Evolutionary conservation across 179 eudicot genomes (phyloP).

Genomic region (Gypsophila paniculata): DNA sequence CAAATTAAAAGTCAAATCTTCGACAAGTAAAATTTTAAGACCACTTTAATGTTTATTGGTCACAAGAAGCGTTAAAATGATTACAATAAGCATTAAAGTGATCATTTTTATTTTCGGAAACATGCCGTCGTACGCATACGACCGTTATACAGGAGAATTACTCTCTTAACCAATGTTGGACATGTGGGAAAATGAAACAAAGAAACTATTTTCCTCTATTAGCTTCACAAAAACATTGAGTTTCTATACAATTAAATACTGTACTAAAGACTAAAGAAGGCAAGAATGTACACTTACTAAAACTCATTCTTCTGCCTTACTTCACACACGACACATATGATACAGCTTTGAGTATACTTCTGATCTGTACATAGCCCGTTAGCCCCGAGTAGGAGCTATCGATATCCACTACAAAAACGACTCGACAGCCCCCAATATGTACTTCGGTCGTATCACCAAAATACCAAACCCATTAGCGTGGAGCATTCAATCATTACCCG

Average conservation of each 20-base stretch:
- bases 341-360: constrained; percentile 24
- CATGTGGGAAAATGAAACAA: too few species aligned
- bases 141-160: too few species aligned
- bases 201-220: constrained; percentile 3
- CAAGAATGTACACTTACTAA: constrained; percentile 28
- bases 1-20: too few species aligned
- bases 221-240: not conserved
- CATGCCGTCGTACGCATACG: too few species aligned
- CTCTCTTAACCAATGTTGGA: too few species aligned
- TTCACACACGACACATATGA: constrained; percentile 20
- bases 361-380: constrained; percentile 21
- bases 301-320: constrained; percentile 22
- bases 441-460: not conserved
- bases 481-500: not conserved
- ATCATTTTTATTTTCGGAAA: too few species aligned
- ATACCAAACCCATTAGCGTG: not conserved
- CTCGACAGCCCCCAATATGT: not conserved
- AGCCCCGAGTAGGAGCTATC: not conserved
- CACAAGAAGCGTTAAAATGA: too few species aligned
- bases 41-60: too few species aligned
- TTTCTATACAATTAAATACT: constrained; percentile 27
- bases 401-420: not conserved
- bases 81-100: too few species aligned
- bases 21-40: too few species aligned
- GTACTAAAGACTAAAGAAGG: constrained; percentile 12